Conservation (phyloP, 352 stramenopile species). For the Thalassiosira mediterranea region DNA sequence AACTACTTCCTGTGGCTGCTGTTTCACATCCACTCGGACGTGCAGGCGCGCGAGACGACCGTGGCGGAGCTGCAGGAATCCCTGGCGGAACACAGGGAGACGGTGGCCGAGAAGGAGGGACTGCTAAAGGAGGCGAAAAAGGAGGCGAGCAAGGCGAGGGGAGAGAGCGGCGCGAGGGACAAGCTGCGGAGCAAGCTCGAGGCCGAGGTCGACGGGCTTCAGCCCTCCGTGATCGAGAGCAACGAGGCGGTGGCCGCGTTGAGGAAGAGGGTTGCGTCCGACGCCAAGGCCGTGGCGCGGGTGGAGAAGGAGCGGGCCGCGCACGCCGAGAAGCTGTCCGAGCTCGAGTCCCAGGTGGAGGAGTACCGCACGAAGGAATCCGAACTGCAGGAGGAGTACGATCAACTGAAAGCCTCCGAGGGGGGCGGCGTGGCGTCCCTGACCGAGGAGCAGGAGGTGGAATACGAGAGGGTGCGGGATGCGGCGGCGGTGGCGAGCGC, state of each 20-base stretch:
- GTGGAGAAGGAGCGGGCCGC: slow-evolving; percentile 62
- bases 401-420: slow-evolving; percentile 86
- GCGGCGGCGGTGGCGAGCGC: slow-evolving; percentile 85
- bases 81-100: slow-evolving; percentile 41
- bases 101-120: slow-evolving; percentile 54
- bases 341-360: slow-evolving; percentile 72
- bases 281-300: slow-evolving; percentile 60
- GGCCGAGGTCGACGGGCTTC: slow-evolving; percentile 63
- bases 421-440: slow-evolving; percentile 51
- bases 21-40: slow-evolving; percentile 92
- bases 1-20: slow-evolving; percentile 97
- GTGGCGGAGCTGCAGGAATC: slow-evolving; percentile 59
- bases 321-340: slow-evolving; percentile 61
- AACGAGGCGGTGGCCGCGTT: slow-evolving; percentile 76
- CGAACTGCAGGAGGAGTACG: slow-evolving; percentile 89
- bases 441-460: slow-evolving; percentile 83
- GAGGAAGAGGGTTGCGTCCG: slow-evolving; percentile 62
- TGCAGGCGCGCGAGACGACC: slow-evolving; percentile 76
- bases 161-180: slow-evolving; percentile 57
- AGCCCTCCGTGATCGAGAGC: slow-evolving; percentile 71
- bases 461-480: slow-evolving; percentile 88
- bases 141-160: slow-evolving; percentile 71
- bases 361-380: slow-evolving; percentile 86
- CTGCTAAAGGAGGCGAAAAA: slow-evolving; percentile 83
- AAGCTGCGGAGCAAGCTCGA: slow-evolving; percentile 70